Evolutionary conservation across 1,139 yeast species (phyloP).

Genomic region (Suhomyces coccinellae): DNA sequence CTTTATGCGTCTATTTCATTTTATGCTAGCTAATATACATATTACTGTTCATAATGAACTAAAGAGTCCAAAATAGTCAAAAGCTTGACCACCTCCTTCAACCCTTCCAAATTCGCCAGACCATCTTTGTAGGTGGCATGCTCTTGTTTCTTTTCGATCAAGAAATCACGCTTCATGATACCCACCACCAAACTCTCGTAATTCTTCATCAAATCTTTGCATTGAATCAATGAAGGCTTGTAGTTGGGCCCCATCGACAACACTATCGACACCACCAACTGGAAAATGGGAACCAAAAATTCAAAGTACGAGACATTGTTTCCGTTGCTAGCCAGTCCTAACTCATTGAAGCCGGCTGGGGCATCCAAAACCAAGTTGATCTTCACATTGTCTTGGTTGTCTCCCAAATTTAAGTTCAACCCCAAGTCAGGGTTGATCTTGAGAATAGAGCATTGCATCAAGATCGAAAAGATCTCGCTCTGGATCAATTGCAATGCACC

Average conservation of each 20-base stretch:
- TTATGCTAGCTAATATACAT: slow-evolving; percentile 4
- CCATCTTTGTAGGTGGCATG: slow-evolving; percentile 22
- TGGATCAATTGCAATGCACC: slow-evolving; percentile 81
- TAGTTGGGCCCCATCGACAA: slow-evolving; percentile 82
- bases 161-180: slow-evolving; percentile 66
- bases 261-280: slow-evolving; percentile 64
- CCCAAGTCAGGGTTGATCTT: slow-evolving; percentile 82
- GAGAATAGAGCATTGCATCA: slow-evolving; percentile 59
- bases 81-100: slow-evolving; percentile 54
- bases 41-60: slow-evolving; percentile 25
- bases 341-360: slow-evolving; percentile 39
- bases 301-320: slow-evolving; percentile 59
- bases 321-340: slow-evolving; percentile 16
- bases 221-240: slow-evolving; percentile 58
- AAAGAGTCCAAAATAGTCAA: slow-evolving; percentile 59
- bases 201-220: slow-evolving; percentile 51
- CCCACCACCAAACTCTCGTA: slow-evolving; percentile 63
- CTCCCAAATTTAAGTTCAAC: slow-evolving; percentile 42
- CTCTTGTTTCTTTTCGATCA: slow-evolving; percentile 32
- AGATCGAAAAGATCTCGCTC: slow-evolving; percentile 65
- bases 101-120: slow-evolving; percentile 28
- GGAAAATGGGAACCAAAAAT: slow-evolving; percentile 75
- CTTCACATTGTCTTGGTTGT: slow-evolving; percentile 22
- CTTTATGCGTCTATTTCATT: neutral
- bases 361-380: slow-evolving; percentile 53